Evolutionary conservation across 2,329 filamentous ascomycete species (phyloP).

Genomic region (Ophiocordyceps camponoti-leonardi): DNA sequence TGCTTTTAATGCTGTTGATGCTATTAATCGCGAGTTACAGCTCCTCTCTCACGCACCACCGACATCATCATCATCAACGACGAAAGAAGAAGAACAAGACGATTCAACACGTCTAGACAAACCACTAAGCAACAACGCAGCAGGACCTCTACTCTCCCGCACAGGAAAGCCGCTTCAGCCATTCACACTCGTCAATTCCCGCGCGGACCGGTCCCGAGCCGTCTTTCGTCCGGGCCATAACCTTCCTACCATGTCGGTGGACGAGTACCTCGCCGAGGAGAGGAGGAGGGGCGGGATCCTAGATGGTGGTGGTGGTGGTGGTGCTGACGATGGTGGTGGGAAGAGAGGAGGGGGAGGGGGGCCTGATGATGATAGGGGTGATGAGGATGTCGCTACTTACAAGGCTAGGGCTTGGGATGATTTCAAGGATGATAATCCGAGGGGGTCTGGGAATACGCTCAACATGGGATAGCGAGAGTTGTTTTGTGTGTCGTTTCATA

Average conservation of each 20-base stretch:
- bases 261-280: constrained; percentile 94
- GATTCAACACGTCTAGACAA: constrained; percentile 57
- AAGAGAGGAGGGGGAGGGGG: constrained; percentile 73
- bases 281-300: constrained; percentile 70
- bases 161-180: constrained; percentile 77
- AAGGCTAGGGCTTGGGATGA: constrained; percentile 95
- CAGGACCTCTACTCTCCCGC: constrained; percentile 57
- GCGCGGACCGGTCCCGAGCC: constrained; percentile 57
- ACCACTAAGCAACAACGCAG: constrained; percentile 20
- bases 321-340: constrained; percentile 54
- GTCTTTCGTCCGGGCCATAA: constrained; percentile 89
- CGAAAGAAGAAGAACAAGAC: constrained; percentile 5
- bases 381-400: constrained; percentile 65
- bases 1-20: constrained; percentile 75
- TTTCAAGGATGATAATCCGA: constrained; percentile 76
- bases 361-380: constrained; percentile 12
- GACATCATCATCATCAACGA: too few relatives aligned
- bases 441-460: constrained; percentile 65
- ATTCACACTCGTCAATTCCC: constrained; percentile 67
- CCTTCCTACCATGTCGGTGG: constrained; percentile 91
- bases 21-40: constrained; percentile 66
- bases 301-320: constrained; percentile 68
- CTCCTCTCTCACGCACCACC: constrained; percentile 61
- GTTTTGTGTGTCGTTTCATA: too few relatives aligned
- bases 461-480: constrained; percentile 41